Evolutionary conservation across 768 basidiomycete species (phyloP), one percentile per base, ranked within the genome.

Genomic region (Terana coerulea): DNA sequence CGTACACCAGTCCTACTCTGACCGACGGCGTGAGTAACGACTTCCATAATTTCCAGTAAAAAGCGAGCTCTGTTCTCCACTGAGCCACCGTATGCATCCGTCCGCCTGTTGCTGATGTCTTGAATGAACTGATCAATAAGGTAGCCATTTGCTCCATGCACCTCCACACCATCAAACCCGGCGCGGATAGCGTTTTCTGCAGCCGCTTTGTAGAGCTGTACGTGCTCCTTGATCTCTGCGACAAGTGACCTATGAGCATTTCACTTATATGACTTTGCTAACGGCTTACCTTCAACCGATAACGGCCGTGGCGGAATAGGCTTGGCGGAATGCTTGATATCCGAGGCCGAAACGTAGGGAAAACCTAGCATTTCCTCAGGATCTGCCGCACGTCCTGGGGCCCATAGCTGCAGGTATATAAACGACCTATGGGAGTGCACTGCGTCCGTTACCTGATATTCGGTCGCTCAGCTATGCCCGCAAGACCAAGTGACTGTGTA

Each of bases 381-480:
- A 25, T 61, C 44, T 8, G 74, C 75, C 0, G 66, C 57, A 3
- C 78, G 73, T 0, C 79, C 83, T 1, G 78, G 58, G 1, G 82
- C 81, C 72, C 80, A 80, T 0, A 83, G 72, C 59, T 86, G 83
- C 21, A 75, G 44, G 61, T 70, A 81, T n/a, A 85, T 75, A 59
- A 67, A 74, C 0, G 72, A 76, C 5, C 74, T 73, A 37, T 75
- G 72, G 4, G 71, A 72, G 59, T 86, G 84, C 0, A 84, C 82
- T 0, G 72, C 76, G 10, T 76, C 73, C 9, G 75, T 76, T 10
- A 89, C 63, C 79, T 81, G 31, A 9, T 14, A 10, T 22, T 22
- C 10, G 12, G 17, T 17, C 33, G 10, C 10, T 34, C 33, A 34
- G 33, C 33, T 34, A 10, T 17, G 10, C 33, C 10, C n/a, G 33